A percentile compares a stretch with the other conserved stretches of the same genome.
Conservation (phyloP, 805 yeast genomes). For the Teunomyces cretensis region DNA sequence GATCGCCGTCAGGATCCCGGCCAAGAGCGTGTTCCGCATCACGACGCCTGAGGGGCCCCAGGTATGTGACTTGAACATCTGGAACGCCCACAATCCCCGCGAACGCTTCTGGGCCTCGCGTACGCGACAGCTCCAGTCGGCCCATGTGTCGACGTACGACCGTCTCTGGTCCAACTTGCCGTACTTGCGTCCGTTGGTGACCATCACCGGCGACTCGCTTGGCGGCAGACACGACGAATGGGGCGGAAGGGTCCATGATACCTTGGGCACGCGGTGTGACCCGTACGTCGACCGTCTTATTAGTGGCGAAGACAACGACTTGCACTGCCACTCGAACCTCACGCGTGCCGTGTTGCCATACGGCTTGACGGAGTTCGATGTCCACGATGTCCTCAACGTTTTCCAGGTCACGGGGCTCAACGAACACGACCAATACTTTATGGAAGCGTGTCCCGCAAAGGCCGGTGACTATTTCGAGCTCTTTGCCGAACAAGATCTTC, state of each 20-base stretch:
- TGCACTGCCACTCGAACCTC: constrained; percentile 67
- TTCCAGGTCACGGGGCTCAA: constrained; percentile 69
- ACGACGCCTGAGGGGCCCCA: constrained; percentile 71
- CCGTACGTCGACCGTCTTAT: constrained; percentile 65
- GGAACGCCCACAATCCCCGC: constrained; percentile 61
- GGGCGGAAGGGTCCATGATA: constrained; percentile 67
- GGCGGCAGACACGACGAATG: constrained; percentile 57
- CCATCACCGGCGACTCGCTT: constrained; percentile 62
- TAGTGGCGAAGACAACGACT: constrained; percentile 64
- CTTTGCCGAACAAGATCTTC: constrained; percentile 64
- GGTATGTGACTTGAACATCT: constrained; percentile 66
- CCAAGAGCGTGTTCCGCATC: constrained; percentile 56
- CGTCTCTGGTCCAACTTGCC: constrained; percentile 67
- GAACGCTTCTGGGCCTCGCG: constrained; percentile 71
- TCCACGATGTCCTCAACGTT: constrained; percentile 68
- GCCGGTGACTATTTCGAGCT: constrained; percentile 61
- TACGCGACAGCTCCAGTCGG: constrained; percentile 63
- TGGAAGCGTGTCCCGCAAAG: constrained; percentile 68
- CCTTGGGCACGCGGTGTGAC: constrained; percentile 68
- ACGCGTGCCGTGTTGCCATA: constrained; percentile 57
- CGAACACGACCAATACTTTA: constrained; percentile 64
- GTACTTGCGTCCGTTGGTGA: constrained; percentile 61
- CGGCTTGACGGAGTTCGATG: constrained; percentile 65
- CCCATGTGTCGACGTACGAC: constrained; percentile 62
- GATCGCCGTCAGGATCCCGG: constrained; percentile 62